Conservation (phyloP, 768 basidiomycete genomes). For the Rubroboletus pulcherrimus region DNA sequence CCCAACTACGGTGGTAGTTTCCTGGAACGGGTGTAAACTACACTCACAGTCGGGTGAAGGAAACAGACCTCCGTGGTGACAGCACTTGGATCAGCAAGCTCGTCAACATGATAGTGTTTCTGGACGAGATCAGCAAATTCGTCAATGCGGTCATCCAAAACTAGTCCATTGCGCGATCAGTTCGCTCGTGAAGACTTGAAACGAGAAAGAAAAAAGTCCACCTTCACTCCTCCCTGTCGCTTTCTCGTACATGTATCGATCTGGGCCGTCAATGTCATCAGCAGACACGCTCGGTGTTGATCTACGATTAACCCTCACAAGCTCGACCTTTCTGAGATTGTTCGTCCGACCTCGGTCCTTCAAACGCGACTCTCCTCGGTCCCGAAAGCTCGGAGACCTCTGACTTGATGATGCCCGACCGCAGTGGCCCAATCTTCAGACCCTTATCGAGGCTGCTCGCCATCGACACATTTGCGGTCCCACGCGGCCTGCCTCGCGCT, state of each 20-base stretch:
- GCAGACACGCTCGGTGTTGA: background rate
- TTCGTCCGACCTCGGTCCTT: slow-evolving; percentile 30
- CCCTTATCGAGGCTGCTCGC: slow-evolving; percentile 7
- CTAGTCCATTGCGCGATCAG: slow-evolving; percentile 36
- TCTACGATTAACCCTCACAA: slow-evolving; percentile 43
- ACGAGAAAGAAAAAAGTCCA: slow-evolving; percentile 28
- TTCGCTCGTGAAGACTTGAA: background rate
- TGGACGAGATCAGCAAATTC: slow-evolving; percentile 74
- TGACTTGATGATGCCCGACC: slow-evolving; percentile 13
- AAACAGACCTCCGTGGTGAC: slow-evolving; percentile 44
- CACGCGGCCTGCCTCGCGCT: slow-evolving; percentile 8
- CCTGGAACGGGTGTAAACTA: slow-evolving; percentile 35
- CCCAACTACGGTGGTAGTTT: slow-evolving; percentile 66
- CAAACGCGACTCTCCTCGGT: slow-evolving; percentile 29
- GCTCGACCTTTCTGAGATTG: slow-evolving; percentile 41
- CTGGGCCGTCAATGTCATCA: slow-evolving; percentile 33
- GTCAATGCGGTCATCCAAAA: slow-evolving; percentile 83
- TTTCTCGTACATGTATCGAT: slow-evolving; percentile 95
- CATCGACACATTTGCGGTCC: background rate
- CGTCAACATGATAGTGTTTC: slow-evolving; percentile 63
- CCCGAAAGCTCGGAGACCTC: slow-evolving; percentile 20
- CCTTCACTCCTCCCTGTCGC: slow-evolving; percentile 80
- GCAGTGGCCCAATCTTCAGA: slow-evolving; percentile 16
- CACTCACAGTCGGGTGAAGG: background rate
- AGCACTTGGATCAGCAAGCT: slow-evolving; percentile 74